Evolutionary conservation across 805 yeast species (phyloP).

Genomic region (Myxozyma neotropica): DNA sequence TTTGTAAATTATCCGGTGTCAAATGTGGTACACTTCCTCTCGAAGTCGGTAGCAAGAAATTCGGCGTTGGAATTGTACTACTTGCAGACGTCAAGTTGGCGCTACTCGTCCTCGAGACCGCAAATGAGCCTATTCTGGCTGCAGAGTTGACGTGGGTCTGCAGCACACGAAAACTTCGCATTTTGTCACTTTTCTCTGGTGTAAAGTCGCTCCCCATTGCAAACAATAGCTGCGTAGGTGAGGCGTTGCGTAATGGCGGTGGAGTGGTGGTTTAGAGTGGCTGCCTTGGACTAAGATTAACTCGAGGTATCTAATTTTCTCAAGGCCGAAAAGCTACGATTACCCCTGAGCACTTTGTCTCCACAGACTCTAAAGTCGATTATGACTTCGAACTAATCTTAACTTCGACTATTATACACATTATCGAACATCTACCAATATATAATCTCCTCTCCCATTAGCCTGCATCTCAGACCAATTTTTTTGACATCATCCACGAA

Average conservation of each 20-base stretch:
- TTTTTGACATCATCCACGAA: too few relatives aligned
- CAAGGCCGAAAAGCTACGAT: neutral
- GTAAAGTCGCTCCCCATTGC: neutral
- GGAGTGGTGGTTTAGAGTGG: neutral
- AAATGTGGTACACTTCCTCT: constrained; percentile 49
- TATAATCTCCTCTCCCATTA: too few relatives aligned
- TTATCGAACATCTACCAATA: neutral
- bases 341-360: neutral
- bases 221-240: neutral
- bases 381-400: neutral
- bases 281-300: neutral
- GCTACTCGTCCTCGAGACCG: constrained; percentile 2
- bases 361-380: too few relatives aligned
- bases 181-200: neutral
- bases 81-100: neutral
- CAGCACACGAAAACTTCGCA: constrained; percentile 5
- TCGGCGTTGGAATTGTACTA: constrained; percentile 26
- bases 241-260: neutral
- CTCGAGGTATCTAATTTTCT: neutral
- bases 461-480: too few relatives aligned
- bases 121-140: constrained; percentile 6
- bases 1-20: constrained; percentile 46
- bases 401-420: neutral
- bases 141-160: constrained; percentile 2
- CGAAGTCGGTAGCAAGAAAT: constrained; percentile 41